These are phyloP conservation scores for Phytopythium vexans DNA, from an alignment of 352 stramenopile species.

Conservation along the genomic window DNA sequence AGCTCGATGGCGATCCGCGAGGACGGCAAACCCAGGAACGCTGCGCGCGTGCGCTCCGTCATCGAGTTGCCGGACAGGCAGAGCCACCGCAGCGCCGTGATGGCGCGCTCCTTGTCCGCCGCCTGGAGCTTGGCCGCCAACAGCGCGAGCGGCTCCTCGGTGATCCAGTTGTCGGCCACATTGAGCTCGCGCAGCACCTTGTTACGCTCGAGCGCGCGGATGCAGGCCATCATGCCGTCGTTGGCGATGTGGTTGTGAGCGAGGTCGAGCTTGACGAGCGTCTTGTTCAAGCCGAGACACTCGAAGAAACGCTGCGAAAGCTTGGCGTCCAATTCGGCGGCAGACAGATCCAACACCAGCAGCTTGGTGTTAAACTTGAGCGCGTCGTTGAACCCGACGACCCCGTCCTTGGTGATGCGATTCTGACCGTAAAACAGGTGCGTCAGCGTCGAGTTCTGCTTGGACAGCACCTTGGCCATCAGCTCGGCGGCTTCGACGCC, in stretches of 20 bases:
- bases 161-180: conserved; percentile 69
- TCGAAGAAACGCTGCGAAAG: conserved; percentile 61
- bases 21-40: conserved; percentile 24
- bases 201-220: conserved; percentile 55
- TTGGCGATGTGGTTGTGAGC: conserved; percentile 72
- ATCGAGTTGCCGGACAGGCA: conserved; percentile 61
- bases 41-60: conserved; percentile 41
- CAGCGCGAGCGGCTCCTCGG: conserved; percentile 60
- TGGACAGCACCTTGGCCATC: conserved; percentile 38
- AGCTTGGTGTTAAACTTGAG: conserved; percentile 53
- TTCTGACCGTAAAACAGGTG: conserved; percentile 60
- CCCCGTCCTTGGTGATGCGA: conserved; percentile 51
- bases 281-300: conserved; percentile 57
- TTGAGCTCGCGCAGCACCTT: conserved; percentile 61
- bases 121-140: conserved; percentile 32
- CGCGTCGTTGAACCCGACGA: conserved; percentile 45
- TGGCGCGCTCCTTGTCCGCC: conserved; percentile 17
- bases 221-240: conserved; percentile 63
- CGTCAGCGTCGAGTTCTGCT: conserved; percentile 49
- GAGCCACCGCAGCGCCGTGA: conserved; percentile 37
- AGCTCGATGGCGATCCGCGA: conserved; percentile 40
- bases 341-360: conserved; percentile 58
- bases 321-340: conserved; percentile 52
- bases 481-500: conserved; percentile 37
- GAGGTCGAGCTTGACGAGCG: conserved; percentile 44